Evolutionary conservation across 2,329 filamentous ascomycete species (phyloP).

Genomic region (Hypoxylon sp.): DNA sequence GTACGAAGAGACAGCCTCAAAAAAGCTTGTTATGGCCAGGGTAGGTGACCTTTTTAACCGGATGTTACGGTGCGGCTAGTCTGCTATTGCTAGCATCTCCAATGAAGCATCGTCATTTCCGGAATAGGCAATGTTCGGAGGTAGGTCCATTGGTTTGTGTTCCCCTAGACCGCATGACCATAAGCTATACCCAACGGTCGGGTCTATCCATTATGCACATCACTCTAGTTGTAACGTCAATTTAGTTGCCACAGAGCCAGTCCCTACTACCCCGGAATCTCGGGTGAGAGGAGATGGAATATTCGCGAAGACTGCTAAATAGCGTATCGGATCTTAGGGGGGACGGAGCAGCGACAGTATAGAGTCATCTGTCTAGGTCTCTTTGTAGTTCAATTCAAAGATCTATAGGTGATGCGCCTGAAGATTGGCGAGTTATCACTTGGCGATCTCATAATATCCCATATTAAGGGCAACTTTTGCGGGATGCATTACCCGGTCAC

Average conservation of each 20-base stretch:
- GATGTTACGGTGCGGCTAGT: slow-evolving; percentile 20
- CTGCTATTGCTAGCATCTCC: not conserved
- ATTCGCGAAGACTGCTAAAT: not conserved
- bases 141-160: slow-evolving; percentile 1
- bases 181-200: not conserved
- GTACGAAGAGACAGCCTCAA: not conserved
- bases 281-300: not conserved
- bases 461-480: not conserved
- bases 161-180: not conserved
- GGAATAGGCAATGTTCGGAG: slow-evolving; percentile 25
- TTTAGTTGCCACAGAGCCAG: slow-evolving; percentile 6
- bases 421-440: slow-evolving; percentile 1
- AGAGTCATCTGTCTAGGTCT: not conserved
- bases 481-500: not conserved
- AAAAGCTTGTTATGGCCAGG: slow-evolving; percentile 7
- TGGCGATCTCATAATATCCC: not conserved
- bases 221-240: slow-evolving; percentile 1
- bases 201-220: not conserved
- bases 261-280: not conserved
- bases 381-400: not conserved
- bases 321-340: not conserved
- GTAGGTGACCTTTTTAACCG: slow-evolving; percentile 24
- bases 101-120: slow-evolving; percentile 14
- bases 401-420: not conserved
- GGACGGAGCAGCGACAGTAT: not conserved